phyloP scores from a whole-genome alignment of 1,284 basidiomycete genomes.

The Cryptococcus wingfieldii region DNA sequence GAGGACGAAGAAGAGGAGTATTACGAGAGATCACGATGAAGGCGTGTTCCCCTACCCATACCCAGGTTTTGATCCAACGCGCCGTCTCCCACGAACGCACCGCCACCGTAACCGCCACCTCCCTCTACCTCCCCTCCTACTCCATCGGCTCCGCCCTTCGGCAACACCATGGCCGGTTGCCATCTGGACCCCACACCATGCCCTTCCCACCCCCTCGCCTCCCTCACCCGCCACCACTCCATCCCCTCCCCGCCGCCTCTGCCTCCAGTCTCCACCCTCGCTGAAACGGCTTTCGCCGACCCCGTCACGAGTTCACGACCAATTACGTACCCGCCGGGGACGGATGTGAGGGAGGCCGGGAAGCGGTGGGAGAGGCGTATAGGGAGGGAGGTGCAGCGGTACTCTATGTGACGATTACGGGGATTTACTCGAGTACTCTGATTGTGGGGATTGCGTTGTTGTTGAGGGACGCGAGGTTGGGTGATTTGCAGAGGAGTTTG shows the following conservation, averaged over 20 bases:
- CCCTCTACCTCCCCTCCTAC: constrained; percentile 48
- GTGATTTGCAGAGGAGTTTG: constrained; percentile 33
- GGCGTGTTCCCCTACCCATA: constrained; percentile 49
- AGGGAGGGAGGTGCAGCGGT: constrained; percentile 34
- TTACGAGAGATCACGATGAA: too few species aligned
- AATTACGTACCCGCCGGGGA: constrained; percentile 41
- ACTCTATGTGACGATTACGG: constrained; percentile 40
- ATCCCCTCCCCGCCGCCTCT: constrained; percentile 29
- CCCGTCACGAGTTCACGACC: constrained; percentile 40
- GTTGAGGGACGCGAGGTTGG: constrained; percentile 32
- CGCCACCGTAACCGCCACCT: constrained; percentile 47
- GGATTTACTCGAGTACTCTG: constrained; percentile 33
- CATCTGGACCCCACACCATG: constrained; percentile 42
- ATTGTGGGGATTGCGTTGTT: constrained; percentile 25
- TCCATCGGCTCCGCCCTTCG: constrained; percentile 49
- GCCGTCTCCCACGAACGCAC: constrained; percentile 47
- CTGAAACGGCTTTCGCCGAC: constrained; percentile 35
- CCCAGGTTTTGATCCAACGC: constrained; percentile 44
- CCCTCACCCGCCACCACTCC: constrained; percentile 6
- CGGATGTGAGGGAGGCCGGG: constrained; percentile 40
- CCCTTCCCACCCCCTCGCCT: constrained; percentile 17
- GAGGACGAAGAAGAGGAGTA: too few species aligned
- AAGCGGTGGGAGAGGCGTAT: constrained; percentile 36
- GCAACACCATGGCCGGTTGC: constrained; percentile 47
- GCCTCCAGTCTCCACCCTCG: constrained; percentile 38